Evolutionary conservation across 371 early-diverging fungal species (phyloP).

Genomic region (Mortierella sp.): DNA sequence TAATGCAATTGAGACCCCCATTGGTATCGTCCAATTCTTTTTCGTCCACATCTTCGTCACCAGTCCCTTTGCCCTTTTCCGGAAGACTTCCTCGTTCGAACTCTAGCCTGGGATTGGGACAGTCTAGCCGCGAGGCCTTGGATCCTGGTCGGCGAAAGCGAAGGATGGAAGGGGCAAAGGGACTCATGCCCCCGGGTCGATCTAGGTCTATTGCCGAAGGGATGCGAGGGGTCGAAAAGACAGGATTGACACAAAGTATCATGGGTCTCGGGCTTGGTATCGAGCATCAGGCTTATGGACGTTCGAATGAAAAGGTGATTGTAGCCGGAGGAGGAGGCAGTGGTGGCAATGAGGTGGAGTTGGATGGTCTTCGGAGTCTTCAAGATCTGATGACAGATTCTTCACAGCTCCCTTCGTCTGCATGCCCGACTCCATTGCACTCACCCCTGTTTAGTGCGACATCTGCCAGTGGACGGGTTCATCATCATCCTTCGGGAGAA

Average conservation of each 20-base stretch:
- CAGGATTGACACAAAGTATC: neutral
- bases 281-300: neutral
- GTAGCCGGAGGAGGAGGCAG: neutral
- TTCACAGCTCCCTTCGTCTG: constrained; percentile 45
- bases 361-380: constrained; percentile 4
- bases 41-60: neutral
- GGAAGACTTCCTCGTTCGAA: neutral
- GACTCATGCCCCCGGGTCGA: neutral
- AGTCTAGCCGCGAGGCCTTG: neutral
- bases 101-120: neutral
- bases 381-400: constrained; percentile 47
- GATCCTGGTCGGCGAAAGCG: no score
- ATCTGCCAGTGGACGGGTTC: constrained; percentile 18
- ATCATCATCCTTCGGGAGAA: constrained; percentile 33
- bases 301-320: neutral
- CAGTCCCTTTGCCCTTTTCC: neutral
- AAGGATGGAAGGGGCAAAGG: no score
- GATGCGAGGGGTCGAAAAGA: neutral
- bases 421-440: constrained; percentile 48
- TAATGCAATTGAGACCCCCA: no score
- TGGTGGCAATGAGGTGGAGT: neutral
- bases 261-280: neutral
- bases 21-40: no score
- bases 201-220: neutral
- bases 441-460: constrained; percentile 51